Evolutionary conservation across 805 yeast genomes (phyloP).

Genomic region (Yamadazyma akitaensis): DNA sequence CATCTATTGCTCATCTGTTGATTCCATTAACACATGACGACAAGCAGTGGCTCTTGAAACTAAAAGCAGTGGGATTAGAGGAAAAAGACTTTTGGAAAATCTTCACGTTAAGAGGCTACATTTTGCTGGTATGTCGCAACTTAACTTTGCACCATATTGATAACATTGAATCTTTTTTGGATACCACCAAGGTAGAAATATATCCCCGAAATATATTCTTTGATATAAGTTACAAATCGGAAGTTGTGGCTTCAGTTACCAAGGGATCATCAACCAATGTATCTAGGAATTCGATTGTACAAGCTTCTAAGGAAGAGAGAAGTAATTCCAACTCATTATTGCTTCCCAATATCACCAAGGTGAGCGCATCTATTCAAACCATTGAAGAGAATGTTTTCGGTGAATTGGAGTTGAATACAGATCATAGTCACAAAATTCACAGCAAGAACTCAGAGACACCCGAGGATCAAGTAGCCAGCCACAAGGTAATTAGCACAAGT

Average conservation of each 20-base stretch:
- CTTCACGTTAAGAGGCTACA: conserved; percentile 63
- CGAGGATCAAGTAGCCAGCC: conserved; percentile 17
- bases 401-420: conserved; percentile 38
- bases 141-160: background rate
- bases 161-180: background rate
- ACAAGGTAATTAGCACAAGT: conserved; percentile 33
- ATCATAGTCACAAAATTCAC: conserved; percentile 4
- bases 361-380: conserved; percentile 38
- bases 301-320: conserved; percentile 7
- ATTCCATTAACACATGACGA: conserved; percentile 58
- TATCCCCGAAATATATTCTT: conserved; percentile 36
- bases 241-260: conserved; percentile 20
- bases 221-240: conserved; percentile 37
- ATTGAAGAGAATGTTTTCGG: conserved; percentile 43
- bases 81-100: conserved; percentile 83
- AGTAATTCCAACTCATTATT: conserved; percentile 23
- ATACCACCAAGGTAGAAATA: background rate
- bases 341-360: conserved; percentile 29
- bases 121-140: conserved; percentile 53
- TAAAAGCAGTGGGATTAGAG: conserved; percentile 68
- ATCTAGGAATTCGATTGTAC: conserved; percentile 1
- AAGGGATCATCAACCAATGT: conserved; percentile 21
- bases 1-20: conserved; percentile 9
- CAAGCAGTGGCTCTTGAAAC: conserved; percentile 65
- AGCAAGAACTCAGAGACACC: conserved; percentile 4